Evolutionary conservation across 371 early-diverging fungal species (phyloP).

Genomic region (Mucor racemosus): DNA sequence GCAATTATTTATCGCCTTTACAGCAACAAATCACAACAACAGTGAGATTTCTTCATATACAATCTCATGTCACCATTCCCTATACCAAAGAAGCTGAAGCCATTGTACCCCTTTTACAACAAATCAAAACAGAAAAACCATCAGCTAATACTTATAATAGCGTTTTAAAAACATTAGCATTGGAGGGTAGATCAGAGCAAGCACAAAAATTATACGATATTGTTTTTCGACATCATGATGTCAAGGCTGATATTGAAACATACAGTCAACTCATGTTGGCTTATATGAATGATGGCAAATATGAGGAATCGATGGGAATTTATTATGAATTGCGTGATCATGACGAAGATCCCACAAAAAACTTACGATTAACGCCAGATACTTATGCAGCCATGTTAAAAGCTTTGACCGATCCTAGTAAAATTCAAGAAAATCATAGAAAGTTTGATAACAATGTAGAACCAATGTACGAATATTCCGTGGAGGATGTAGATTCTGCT

Average conservation of each 20-base stretch:
- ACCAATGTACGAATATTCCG: constrained; percentile 31
- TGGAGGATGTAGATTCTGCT: constrained; percentile 26
- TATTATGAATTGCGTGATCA: constrained; percentile 47
- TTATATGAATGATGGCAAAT: constrained; percentile 41
- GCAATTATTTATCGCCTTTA: background rate
- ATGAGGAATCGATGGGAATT: constrained; percentile 50
- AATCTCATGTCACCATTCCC: constrained; percentile 11
- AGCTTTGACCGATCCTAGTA: constrained; percentile 14
- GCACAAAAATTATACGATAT: constrained; percentile 48
- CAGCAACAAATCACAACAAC: background rate
- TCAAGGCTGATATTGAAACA: constrained; percentile 34
- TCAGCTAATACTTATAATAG: constrained; percentile 32
- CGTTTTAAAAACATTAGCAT: constrained; percentile 36
- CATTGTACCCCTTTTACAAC: constrained; percentile 15
- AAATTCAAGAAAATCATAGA: background rate
- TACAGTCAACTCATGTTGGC: constrained; percentile 47
- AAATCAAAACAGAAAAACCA: constrained; percentile 2
- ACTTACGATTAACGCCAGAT: constrained; percentile 7
- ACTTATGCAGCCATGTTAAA: constrained; percentile 22
- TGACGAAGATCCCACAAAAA: constrained; percentile 9
- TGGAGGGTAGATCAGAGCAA: constrained; percentile 36
- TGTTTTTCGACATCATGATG: constrained; percentile 33
- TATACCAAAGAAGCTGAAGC: constrained; percentile 18
- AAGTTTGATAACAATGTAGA: constrained; percentile 9
- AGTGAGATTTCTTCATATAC: background rate